Base-by-base conservation (phyloP, 768 basidiomycete species). In the Lactarius quietus region DNA sequence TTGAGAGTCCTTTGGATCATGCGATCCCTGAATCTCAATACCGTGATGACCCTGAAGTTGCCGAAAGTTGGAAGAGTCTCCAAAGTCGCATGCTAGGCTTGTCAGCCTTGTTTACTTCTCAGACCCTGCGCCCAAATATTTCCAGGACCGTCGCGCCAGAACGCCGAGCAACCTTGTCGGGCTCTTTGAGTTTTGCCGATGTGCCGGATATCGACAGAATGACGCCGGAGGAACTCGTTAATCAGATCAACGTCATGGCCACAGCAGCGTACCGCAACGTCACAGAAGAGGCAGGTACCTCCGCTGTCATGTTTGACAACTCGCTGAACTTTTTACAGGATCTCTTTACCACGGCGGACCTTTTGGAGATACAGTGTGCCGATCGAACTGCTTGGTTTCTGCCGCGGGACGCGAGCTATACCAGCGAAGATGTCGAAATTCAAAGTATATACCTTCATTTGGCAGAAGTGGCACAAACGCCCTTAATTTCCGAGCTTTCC, bases 331-430 rank as follows among this genome's bases (percentile, higher is more conserved):
- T 58, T 38, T 38, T 52, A 14, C 66, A 93, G 90, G 92, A 93
- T 75, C 78, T 94, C 41, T 88, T 91, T 70, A 79, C 87, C 51
- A 86, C 89, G 8, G 84, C 86, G 6, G 92, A 94, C 73, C 75
- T 93, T 20, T 80, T 94, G 12, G 92, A 94, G 74, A 84, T 91
- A 0, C 92, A 94, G 74, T 86, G 84, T 2, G 83, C 85, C 18
- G 92, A 94, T 73, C 84, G 86, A 36, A 87, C 84, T 2, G 92
- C 89, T 3, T 94, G 92, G 92, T 90, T 92, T 74, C 77, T 80
- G 4, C 68, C 77, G 36, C 79, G 84, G 60, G 91, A 93, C n/a
- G 73, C 78, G 0, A 75, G 75, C 18, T 75, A 80, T 0, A 74
- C 78, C 55, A 82, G 84, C 14, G 92, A 94, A 55, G 78, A 81